Conservation (phyloP, 495 filamentous ascomycete genomes). For the Elasticomyces elasticus region DNA sequence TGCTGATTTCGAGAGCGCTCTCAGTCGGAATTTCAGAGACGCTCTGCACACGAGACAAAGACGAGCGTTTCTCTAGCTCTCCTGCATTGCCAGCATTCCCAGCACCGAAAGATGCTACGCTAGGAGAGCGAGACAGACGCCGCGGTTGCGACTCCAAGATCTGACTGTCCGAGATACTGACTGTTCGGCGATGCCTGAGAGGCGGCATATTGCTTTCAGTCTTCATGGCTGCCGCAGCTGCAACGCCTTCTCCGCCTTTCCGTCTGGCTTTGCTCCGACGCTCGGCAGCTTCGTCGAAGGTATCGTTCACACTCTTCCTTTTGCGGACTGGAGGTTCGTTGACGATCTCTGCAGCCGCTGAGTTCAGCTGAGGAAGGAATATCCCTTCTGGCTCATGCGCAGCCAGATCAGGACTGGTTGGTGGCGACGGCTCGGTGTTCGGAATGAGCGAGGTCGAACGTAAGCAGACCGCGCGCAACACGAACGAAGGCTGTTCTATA, state of each 20-base stretch:
- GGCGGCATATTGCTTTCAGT: slow-evolving; percentile 11
- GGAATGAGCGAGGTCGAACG: slow-evolving; percentile 29
- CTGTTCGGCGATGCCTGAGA: slow-evolving; percentile 12
- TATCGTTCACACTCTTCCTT: slow-evolving; percentile 43
- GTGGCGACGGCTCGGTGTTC: slow-evolving; percentile 8
- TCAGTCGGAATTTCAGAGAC: slow-evolving; percentile 36
- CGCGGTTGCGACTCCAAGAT: slow-evolving; percentile 8
- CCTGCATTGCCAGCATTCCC: slow-evolving; percentile 10
- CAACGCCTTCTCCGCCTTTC: slow-evolving; percentile 46
- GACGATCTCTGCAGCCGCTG: slow-evolving; percentile 2
- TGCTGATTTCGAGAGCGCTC: slow-evolving; percentile 33
- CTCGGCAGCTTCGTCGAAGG: slow-evolving; percentile 53
- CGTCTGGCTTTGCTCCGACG: slow-evolving; percentile 45
- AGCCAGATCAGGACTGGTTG: background rate
- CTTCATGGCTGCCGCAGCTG: slow-evolving; percentile 38
- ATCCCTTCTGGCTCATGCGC: slow-evolving; percentile 8
- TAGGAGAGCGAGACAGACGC: slow-evolving; percentile 26
- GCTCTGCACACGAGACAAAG: slow-evolving; percentile 28
- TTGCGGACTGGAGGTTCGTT: slow-evolving; percentile 36
- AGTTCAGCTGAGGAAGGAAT: slow-evolving; percentile 19
- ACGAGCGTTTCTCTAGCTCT: slow-evolving; percentile 22
- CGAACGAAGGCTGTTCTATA: slow-evolving; percentile 8
- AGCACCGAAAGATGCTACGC: slow-evolving; percentile 21
- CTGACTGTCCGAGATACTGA: slow-evolving; percentile 3
- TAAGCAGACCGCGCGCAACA: slow-evolving; percentile 35